These are phyloP conservation scores for Cladobotryum protrusum DNA, from an alignment of 2,329 filamentous ascomycete genomes.

Conservation along the genomic window DNA sequence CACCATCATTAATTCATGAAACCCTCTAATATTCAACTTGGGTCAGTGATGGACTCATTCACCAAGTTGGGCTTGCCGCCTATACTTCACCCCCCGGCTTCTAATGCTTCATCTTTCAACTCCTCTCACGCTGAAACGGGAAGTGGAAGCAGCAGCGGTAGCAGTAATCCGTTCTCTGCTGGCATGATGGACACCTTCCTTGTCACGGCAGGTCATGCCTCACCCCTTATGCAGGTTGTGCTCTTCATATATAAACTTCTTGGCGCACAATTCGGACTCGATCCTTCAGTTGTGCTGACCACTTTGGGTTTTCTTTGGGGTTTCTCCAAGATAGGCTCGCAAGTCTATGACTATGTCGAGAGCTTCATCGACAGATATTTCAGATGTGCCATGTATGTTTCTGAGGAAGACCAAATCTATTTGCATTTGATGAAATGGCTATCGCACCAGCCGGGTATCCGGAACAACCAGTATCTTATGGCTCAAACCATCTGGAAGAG, in stretches of 20 bases:
- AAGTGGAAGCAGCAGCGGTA: neutral
- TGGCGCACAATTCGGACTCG: slow-evolving; percentile 40
- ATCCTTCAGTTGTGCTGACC: slow-evolving; percentile 42
- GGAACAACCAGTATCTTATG: slow-evolving; percentile 45
- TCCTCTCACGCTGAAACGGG: neutral
- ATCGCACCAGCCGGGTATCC: slow-evolving; percentile 44
- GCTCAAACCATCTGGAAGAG: slow-evolving; percentile 50
- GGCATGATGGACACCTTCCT: slow-evolving; percentile 40
- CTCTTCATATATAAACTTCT: slow-evolving; percentile 41
- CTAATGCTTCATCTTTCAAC: slow-evolving; percentile 17
- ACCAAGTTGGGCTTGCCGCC: slow-evolving; percentile 23
- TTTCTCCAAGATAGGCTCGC: slow-evolving; percentile 29
- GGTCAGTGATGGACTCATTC: slow-evolving; percentile 20
- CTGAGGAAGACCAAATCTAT: slow-evolving; percentile 53
- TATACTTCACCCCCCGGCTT: slow-evolving; percentile 19
- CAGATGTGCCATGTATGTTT: slow-evolving; percentile 47
- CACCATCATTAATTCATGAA: neutral
- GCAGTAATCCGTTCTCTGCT: slow-evolving; percentile 17
- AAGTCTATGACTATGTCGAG: slow-evolving; percentile 29
- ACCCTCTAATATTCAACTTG: slow-evolving; percentile 1
- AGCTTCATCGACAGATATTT: slow-evolving; percentile 38
- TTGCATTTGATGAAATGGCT: slow-evolving; percentile 53
- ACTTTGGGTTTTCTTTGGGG: slow-evolving; percentile 43
- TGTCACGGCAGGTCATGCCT: slow-evolving; percentile 37
- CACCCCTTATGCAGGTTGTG: slow-evolving; percentile 36